These are phyloP conservation scores for Mortierella antarctica DNA, from an alignment of 192 early-diverging fungal genomes.

Conservation along the genomic window DNA sequence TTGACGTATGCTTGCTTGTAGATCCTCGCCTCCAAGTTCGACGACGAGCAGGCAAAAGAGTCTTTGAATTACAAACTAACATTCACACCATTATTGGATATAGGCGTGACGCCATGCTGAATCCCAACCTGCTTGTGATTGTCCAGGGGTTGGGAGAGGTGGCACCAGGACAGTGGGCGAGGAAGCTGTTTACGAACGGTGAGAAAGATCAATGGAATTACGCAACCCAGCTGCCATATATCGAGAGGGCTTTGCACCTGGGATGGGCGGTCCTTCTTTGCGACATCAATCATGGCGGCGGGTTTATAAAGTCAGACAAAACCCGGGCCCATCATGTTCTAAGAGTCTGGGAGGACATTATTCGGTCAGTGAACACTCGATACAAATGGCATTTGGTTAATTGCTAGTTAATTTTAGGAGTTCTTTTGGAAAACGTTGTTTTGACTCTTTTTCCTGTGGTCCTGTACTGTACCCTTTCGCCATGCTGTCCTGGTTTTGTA, in stretches of 20 bases:
- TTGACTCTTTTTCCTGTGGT: background rate
- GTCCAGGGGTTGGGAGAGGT: slow-evolving; percentile 39
- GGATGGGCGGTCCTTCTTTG: slow-evolving; percentile 42
- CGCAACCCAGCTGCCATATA: slow-evolving; percentile 35
- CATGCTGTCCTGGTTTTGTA: background rate
- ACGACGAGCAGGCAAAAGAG: too few species aligned
- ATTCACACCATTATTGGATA: background rate
- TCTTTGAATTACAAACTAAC: background rate
- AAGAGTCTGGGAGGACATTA: slow-evolving; percentile 40
- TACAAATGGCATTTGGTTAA: too few species aligned
- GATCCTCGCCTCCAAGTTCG: background rate
- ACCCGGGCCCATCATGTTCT: slow-evolving; percentile 27
- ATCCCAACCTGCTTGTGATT: slow-evolving; percentile 29
- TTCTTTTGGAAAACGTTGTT: background rate
- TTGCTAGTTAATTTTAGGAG: background rate
- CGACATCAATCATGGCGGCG: slow-evolving; percentile 25
- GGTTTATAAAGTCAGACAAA: background rate
- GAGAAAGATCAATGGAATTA: slow-evolving; percentile 11
- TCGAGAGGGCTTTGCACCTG: slow-evolving; percentile 9
- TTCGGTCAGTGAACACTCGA: slow-evolving; percentile 3
- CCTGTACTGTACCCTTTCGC: background rate
- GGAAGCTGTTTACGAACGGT: slow-evolving; percentile 48
- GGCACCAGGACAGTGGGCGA: slow-evolving; percentile 46
- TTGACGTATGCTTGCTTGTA: background rate
- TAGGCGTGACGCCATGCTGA: slow-evolving; percentile 13